phyloP scores from a whole-genome alignment of 1,284 basidiomycete genomes.

The Wolfiporia cocos region DNA sequence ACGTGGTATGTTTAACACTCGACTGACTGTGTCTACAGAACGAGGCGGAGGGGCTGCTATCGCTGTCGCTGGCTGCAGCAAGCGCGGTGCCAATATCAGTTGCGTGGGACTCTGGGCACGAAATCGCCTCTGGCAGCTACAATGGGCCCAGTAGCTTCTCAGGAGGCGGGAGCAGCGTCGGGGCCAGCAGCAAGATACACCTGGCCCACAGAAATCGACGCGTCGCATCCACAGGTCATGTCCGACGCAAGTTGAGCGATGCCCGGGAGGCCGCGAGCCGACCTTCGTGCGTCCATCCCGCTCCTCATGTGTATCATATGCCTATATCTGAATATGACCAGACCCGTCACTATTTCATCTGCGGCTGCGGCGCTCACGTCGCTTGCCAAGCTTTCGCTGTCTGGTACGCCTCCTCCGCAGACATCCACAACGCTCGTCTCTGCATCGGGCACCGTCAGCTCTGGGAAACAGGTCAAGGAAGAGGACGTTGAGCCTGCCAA shows the following conservation, averaged over 20 bases:
- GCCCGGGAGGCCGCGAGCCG: conserved; percentile 67
- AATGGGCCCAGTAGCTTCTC: conserved; percentile 26
- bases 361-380: conserved; percentile 41
- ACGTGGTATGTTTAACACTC: too few species aligned
- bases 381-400: conserved; percentile 44
- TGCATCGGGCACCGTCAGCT: conserved; percentile 16
- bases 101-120: conserved; percentile 19
- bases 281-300: conserved; percentile 52
- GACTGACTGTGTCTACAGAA: too few species aligned
- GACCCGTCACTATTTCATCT: conserved; percentile 36
- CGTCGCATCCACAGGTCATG: conserved; percentile 61
- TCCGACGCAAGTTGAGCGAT: conserved; percentile 64
- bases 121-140: conserved; percentile 24
- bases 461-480: conserved; percentile 17
- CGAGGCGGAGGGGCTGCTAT: conserved; percentile 48
- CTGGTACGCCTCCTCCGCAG: conserved; percentile 38
- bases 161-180: conserved; percentile 11
- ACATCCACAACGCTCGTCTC: conserved; percentile 22
- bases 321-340: conserved; percentile 19
- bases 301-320: conserved; percentile 6
- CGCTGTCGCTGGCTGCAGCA: conserved; percentile 57
- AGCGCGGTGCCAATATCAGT: conserved; percentile 42
- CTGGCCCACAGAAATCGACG: conserved; percentile 47
- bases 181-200: conserved; percentile 21
- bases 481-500: conserved; percentile 20